These are phyloP conservation scores for Colletotrichum orbiculare DNA, from an alignment of 2,329 filamentous ascomycete species.

Conservation along the genomic window DNA sequence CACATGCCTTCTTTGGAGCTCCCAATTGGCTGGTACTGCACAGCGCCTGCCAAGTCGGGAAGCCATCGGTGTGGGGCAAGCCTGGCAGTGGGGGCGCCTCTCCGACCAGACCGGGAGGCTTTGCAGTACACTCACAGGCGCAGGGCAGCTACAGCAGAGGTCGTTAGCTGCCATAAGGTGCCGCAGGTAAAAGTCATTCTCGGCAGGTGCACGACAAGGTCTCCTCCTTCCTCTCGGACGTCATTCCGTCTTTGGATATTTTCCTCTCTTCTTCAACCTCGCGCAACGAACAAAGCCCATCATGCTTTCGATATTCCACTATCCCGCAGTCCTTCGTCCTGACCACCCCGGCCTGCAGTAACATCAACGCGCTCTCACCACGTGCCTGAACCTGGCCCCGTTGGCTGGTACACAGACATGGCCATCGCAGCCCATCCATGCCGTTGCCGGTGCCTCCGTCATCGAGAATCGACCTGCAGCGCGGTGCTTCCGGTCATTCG, in stretches of 20 bases:
- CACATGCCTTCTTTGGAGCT: conserved; percentile 20
- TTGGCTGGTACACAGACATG: conserved; percentile 8
- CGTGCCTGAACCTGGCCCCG: conserved; percentile 15
- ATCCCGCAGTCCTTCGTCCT: neutral
- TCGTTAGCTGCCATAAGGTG: too few species aligned
- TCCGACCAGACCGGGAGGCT: neutral
- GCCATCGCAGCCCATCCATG: neutral
- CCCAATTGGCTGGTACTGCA: conserved; percentile 17
- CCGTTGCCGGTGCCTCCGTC: conserved; percentile 7
- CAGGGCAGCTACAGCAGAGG: too few species aligned
- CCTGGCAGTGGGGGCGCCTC: conserved; percentile 12
- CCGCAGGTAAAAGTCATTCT: too few species aligned
- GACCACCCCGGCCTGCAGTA: neutral
- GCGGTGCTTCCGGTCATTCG: conserved; percentile 1
- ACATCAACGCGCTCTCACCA: neutral
- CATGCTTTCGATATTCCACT: too few species aligned
- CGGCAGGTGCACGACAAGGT: too few species aligned
- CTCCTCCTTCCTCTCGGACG: too few species aligned
- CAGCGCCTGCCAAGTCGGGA: conserved; percentile 23
- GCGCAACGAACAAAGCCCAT: too few species aligned
- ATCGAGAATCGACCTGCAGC: neutral
- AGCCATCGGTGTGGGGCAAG: conserved; percentile 18
- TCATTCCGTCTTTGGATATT: too few species aligned
- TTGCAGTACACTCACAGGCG: too few species aligned
- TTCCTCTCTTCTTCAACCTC: too few species aligned